Conservation (phyloP, 345 rosid species). For the Rhodamnia rubescens region DNA sequence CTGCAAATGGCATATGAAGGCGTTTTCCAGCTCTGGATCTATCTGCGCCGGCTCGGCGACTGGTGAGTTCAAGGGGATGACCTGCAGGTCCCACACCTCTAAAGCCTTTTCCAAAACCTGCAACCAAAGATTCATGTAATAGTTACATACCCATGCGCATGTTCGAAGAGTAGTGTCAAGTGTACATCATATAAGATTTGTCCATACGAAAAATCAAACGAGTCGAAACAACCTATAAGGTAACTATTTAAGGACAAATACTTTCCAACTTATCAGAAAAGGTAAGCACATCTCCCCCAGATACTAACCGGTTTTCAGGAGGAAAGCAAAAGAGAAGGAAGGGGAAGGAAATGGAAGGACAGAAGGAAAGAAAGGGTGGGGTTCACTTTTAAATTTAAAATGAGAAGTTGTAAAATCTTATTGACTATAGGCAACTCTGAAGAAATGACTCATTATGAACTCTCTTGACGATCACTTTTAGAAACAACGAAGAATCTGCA, state of each 20-base stretch:
- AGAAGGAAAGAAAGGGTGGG: not conserved
- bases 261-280: not conserved
- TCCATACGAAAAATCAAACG: not conserved
- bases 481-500: not conserved
- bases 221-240: not conserved
- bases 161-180: not conserved
- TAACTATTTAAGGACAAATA: not conserved
- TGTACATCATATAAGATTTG: not conserved
- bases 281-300: not conserved
- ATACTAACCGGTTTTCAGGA: not conserved
- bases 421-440: not conserved
- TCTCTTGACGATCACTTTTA: not conserved
- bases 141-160: not conserved
- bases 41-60: conserved; percentile 85
- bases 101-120: conserved; percentile 93
- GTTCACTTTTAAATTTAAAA: not conserved
- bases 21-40: conserved; percentile 78
- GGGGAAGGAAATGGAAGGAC: not conserved
- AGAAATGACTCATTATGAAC: not conserved
- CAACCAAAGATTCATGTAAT: not conserved
- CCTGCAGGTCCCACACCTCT: conserved; percentile 88
- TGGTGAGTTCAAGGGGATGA: conserved; percentile 81
- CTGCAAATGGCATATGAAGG: conserved; percentile 89
- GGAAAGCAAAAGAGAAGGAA: not conserved
- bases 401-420: not conserved